Evolutionary conservation across 2,329 filamentous ascomycete species (phyloP).

Genomic region (Penicillium freii): DNA sequence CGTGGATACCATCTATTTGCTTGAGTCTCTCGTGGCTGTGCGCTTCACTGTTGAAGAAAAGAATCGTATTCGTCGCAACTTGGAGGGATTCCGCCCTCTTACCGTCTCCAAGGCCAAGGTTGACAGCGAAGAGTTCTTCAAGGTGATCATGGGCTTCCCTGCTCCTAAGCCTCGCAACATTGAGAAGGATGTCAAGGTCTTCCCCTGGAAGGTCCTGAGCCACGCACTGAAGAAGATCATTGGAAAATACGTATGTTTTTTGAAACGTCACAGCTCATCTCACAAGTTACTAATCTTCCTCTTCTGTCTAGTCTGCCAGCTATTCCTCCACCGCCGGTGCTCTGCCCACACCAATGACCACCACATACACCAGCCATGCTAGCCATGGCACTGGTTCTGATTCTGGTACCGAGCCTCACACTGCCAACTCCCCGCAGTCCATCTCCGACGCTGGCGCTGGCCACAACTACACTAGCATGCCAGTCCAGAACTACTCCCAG

Average conservation of each 20-base stretch:
- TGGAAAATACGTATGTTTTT: constrained; percentile 76
- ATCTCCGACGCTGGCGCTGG: constrained; percentile 46
- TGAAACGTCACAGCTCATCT: background rate
- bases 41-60: constrained; percentile 97
- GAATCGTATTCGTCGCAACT: constrained; percentile 92
- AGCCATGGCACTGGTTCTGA: constrained; percentile 44
- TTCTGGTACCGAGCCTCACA: constrained; percentile 48
- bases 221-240: constrained; percentile 96
- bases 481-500: constrained; percentile 46
- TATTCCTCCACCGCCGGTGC: constrained; percentile 63
- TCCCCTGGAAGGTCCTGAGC: constrained; percentile 87
- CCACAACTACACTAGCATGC: constrained; percentile 45
- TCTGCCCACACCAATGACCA: constrained; percentile 38
- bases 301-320: constrained; percentile 57
- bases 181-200: constrained; percentile 98
- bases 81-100: constrained; percentile 88
- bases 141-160: constrained; percentile 96
- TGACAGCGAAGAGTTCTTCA: constrained; percentile 97
- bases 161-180: constrained; percentile 95
- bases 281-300: constrained; percentile 22
- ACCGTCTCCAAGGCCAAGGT: constrained; percentile 91
- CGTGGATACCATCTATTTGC: constrained; percentile 92
- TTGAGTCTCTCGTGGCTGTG: constrained; percentile 83
- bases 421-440: constrained; percentile 50
- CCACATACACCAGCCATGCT: constrained; percentile 39